Evolutionary conservation across 805 yeast species (phyloP), one percentile per base, ranked within the genome.

Genomic region (Kodamaea leandrae): DNA sequence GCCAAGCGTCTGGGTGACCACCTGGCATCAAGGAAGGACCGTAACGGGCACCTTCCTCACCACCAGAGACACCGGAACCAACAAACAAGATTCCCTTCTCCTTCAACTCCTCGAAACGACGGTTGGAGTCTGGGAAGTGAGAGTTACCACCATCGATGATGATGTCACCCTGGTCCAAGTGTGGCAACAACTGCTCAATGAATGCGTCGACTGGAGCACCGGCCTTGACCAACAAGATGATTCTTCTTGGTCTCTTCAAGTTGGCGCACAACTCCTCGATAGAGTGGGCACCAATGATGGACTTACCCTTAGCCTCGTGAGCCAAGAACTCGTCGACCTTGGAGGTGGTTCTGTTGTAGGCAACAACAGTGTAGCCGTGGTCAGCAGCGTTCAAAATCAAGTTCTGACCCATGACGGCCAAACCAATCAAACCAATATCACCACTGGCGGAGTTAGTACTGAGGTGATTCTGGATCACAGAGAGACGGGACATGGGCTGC

Each of bases 1-100:
- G 98, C 99, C 99, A 91, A 51, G 99, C 99, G 60, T 86, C 96
- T 57, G 75, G 78, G 64, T 88, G 86, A 66, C 99, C 99, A 82
- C 99, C 99, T 58, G 99, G 99, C 99, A 91, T 91, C 70, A 91
- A 79, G 49, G 98, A 90, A 49, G 99, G 99, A 62, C 99, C 99
- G 71, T 86, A 80, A 74, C 99, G 87, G 59, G 99, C 99, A 78
- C 99, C 99, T 70, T 91, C 99, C 75, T 91, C 99, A 78, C 99
- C 99, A 72, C 99, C 99, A 56, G 98, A 91, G 52, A 93, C 98
- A 85, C 99, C 99, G 49, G 96, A 90, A 61, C 99, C 99, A 51
- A 91, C 98, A 56, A 88, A 93, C 52, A 80, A 73, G 62, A 90
- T 82, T 32, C 96, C 98, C 77, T 91, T 82, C 43, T 70, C 74